Evolutionary conservation across 2,329 filamentous ascomycete genomes (phyloP).

Genomic region (Pezicula radicicola): DNA sequence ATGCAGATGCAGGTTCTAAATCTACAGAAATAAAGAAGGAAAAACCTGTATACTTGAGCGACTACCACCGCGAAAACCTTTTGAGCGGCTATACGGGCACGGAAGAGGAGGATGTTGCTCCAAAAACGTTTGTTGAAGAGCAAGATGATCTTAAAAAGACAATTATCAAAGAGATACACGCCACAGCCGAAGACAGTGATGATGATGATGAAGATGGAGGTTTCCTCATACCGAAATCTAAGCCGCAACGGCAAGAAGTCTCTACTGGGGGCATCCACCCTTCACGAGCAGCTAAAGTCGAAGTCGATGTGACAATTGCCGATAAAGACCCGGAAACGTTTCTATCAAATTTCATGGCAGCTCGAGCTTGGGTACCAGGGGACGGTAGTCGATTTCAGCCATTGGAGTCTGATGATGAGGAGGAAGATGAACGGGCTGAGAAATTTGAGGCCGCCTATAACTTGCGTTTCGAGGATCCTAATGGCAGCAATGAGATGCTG

Average conservation of each 20-base stretch:
- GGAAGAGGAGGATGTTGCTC: conserved; percentile 54
- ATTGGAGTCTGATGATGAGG: conserved; percentile 85
- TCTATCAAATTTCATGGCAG: conserved; percentile 92
- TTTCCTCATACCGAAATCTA: conserved; percentile 72
- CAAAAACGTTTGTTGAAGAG: conserved; percentile 78
- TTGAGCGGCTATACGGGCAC: conserved; percentile 65
- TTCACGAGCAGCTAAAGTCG: conserved; percentile 47
- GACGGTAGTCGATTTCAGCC: conserved; percentile 68
- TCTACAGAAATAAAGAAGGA: conserved; percentile 57
- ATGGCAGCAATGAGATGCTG: conserved; percentile 81
- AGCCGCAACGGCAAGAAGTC: conserved; percentile 16
- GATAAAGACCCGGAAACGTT: conserved; percentile 90
- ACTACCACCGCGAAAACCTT: conserved; percentile 93
- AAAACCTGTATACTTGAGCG: conserved; percentile 79
- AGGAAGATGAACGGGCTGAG: conserved; percentile 70
- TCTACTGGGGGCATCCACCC: conserved; percentile 51
- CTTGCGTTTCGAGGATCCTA: conserved; percentile 89
- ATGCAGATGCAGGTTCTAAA: conserved; percentile 20
- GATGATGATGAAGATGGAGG: conserved; percentile 52
- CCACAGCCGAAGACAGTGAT: conserved; percentile 45
- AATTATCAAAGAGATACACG: conserved; percentile 79
- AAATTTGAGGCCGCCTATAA: conserved; percentile 93
- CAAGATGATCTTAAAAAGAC: conserved; percentile 78
- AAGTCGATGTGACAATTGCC: conserved; percentile 67
- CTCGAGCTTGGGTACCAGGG: conserved; percentile 81